Base-by-base conservation (phyloP, 768 basidiomycete genomes). In the Neoboletus magnificus region DNA sequence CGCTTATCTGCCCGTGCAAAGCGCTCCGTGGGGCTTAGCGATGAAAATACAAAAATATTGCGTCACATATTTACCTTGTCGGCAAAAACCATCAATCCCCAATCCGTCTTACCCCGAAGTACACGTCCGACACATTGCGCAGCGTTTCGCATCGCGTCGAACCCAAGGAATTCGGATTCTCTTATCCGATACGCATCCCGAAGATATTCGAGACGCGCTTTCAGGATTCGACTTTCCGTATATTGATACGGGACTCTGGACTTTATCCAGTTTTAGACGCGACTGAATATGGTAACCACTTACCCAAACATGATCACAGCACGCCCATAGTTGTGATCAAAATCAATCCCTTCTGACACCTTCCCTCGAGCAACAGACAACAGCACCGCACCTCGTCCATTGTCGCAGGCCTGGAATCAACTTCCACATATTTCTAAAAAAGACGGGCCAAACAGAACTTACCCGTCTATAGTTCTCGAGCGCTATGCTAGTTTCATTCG, bases 281-380 rank as follows among this genome's bases (percentile, higher is more conserved):
- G 48, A 44, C 48, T 10, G 35, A 52, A 50, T n/a, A 32, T 29
- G 1, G 30, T 8, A 59, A 30, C 30, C 47, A 63, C 71, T 70
- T 70, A 93, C 92, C 97, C 97, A 76, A 99, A 98, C 97, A 99
- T 98, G 70, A 99, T 93, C 69, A 98, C 94, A 62, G 97, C 97
- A 48, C 97, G 83, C 2, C 97, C 97, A 68, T 98, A 99, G 70
- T 99, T 98, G 73, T 99, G 97, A 70, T 99, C 97, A 66, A 99
- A 99, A 84, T 99, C 97, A 65, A 99, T 99, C n/a, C 97, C 97
- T 73, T 99, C 97, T 0, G 97, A 98, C 0, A 99, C 97, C 71
- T 99, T 99, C 4, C 97, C 97, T 77, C 97, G 86, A 29, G 97
- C 97, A 33, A 99, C 97, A 23, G 97, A 98, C 39, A 99, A 78